Evolutionary conservation across 768 basidiomycete species (phyloP), one percentile per base, ranked within the genome.

Genomic region (Coprinopsis cinerea): DNA sequence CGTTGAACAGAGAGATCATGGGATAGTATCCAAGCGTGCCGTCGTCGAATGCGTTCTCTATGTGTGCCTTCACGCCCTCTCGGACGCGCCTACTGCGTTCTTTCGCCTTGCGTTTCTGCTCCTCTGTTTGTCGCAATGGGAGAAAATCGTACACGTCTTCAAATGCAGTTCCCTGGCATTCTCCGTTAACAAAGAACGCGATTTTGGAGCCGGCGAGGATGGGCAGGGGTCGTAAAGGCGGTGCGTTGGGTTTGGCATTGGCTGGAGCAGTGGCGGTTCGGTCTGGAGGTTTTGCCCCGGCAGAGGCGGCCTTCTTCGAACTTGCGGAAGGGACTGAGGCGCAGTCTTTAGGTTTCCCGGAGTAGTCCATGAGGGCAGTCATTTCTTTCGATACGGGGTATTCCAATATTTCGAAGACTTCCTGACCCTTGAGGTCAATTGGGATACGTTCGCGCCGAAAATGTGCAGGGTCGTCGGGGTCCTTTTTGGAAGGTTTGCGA

Each of bases 21-120:
- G 95, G 92, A 63, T 92, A 98, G 67, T 99, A 99, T 1, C 96
- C 96, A 4, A 96, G 70, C 17, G 87, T 83, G 17, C 95, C 96
- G 63, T 99, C 96, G 63, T 99, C 93, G 59, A 92, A 89, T 2
- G 79, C 79, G 54, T 93, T 93, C 67, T 90, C 87, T 52, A 77
- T 76, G 61, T 86, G 85, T 58, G 88, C 83, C 46, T 83, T 81
- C 41, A 83, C 81, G 44, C 80, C 82, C 60, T 82, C 79, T 48
- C 78, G 77, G n/a, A 74, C 67, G 30, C 77, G 75, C 58, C 78
- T 83, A n/a, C 27, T 30, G 60, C 78, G 79, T 50, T 80, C 81
- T 58, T 82, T 81, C 6, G 76, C 76, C 62, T 86, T 88, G 42
- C 77, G 74, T 7, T 78, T 76, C 20, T 73, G 76, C 2, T 77